Evolutionary conservation across 371 early-diverging fungal species (phyloP).

Genomic region (Mucor saturninus): DNA sequence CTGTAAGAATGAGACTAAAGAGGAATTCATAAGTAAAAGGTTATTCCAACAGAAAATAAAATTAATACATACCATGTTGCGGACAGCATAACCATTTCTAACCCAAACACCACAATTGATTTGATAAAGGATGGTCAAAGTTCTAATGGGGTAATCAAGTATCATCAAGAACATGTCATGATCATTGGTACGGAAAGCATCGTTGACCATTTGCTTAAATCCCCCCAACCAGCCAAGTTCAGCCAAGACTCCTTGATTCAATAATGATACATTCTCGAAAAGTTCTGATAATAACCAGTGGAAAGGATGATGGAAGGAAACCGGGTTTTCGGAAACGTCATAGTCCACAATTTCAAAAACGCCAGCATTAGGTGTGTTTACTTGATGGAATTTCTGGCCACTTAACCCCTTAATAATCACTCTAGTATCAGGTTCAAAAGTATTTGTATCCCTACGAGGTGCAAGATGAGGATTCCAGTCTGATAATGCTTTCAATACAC

Average conservation of each 20-base stretch:
- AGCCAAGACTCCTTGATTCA: slow-evolving; percentile 58
- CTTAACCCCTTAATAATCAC: slow-evolving; percentile 32
- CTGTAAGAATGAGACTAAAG: slow-evolving; percentile 77
- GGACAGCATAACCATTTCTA: slow-evolving; percentile 85
- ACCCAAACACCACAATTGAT: slow-evolving; percentile 94
- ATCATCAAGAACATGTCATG: slow-evolving; percentile 38
- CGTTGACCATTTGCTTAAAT: slow-evolving; percentile 61
- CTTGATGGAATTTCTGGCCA: slow-evolving; percentile 30
- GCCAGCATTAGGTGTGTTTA: slow-evolving; percentile 41
- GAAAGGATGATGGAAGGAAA: slow-evolving; percentile 90
- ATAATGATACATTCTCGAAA: slow-evolving; percentile 69
- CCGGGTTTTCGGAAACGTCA: slow-evolving; percentile 67
- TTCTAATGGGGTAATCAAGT: slow-evolving; percentile 83
- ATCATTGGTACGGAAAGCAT: slow-evolving; percentile 18
- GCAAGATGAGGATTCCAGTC: slow-evolving; percentile 41
- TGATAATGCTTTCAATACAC: slow-evolving; percentile 58
- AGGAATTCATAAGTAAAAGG: background rate
- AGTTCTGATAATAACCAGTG: slow-evolving; percentile 91
- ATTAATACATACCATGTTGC: slow-evolving; percentile 56
- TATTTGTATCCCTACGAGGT: background rate
- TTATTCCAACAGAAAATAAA: background rate
- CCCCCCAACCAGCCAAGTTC: slow-evolving; percentile 55
- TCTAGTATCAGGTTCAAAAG: background rate
- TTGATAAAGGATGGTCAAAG: slow-evolving; percentile 79
- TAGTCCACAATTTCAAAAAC: slow-evolving; percentile 60